Evolutionary conservation across 768 basidiomycete species (phyloP).

Genomic region (Gautieria morchelliformis): DNA sequence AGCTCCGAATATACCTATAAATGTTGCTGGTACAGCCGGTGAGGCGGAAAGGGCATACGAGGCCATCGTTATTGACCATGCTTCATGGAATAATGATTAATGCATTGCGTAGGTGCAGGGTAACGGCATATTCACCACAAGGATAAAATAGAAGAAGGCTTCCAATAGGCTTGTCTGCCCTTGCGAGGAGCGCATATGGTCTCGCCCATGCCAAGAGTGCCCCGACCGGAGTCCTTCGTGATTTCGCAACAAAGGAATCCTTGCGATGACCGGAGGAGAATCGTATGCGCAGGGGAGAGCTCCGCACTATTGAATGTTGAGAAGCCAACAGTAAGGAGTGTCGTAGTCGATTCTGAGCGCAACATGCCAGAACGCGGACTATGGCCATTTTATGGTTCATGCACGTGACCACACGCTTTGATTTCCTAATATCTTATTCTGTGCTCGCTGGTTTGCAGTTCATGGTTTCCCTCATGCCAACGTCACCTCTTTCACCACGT

Average conservation of each 20-base stretch:
- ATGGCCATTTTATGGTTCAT: too few relatives aligned
- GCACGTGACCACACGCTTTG: too few relatives aligned
- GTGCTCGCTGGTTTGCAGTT: too few relatives aligned
- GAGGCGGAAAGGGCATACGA: slow-evolving; percentile 70
- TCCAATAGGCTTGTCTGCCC: slow-evolving; percentile 95
- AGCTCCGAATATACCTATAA: slow-evolving; percentile 73
- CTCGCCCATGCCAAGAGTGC: slow-evolving; percentile 44
- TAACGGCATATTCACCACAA: slow-evolving; percentile 54
- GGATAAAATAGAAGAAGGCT: slow-evolving; percentile 88
- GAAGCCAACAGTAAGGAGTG: too few relatives aligned
- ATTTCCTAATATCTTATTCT: too few relatives aligned
- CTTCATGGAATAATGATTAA: slow-evolving; percentile 32
- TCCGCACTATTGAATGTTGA: too few relatives aligned
- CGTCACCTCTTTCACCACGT: too few relatives aligned
- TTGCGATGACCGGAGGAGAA: too few relatives aligned
- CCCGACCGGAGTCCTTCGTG: slow-evolving; percentile 51
- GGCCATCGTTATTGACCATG: slow-evolving; percentile 98
- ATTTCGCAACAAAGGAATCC: not conserved
- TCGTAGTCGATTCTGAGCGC: too few relatives aligned
- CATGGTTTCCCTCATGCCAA: too few relatives aligned
- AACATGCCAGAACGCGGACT: too few relatives aligned
- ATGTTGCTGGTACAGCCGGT: slow-evolving; percentile 57
- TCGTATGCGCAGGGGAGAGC: too few relatives aligned
- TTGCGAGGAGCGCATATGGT: slow-evolving; percentile 80
- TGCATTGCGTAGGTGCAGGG: not conserved